Base-by-base conservation (phyloP, 371 early-diverging fungal genomes). In the Circinella umbellata region DNA sequence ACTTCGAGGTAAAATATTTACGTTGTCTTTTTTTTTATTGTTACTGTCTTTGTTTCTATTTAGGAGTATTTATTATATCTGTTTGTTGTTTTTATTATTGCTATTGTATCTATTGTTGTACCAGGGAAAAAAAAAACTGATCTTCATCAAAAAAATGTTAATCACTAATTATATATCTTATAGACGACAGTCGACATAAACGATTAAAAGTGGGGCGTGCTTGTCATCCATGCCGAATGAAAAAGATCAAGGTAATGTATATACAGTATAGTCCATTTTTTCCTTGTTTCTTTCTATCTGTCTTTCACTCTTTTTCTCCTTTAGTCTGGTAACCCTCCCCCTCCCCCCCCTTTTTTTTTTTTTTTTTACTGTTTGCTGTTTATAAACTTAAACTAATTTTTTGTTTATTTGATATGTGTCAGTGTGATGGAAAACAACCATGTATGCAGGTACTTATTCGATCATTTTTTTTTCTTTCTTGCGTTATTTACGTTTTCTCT, bases 391-490 rank as follows among this genome's bases (percentile, higher is more conserved):
- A 27, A 27, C 27, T 27, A 27, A 27, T 27, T 42, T 42, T 42
- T 42, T 42, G 3, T 42, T 9, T 59, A 59, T 36, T 11, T 20
- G 6, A 27, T 14, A 46, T 51, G 51, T 6, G 57, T 57, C 49
- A 84, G 85, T 84, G 85, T 48, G 85, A 84, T 67, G 85, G 85
- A 51, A 75, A 77, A 66, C 85, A 82, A 47, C 85, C 85, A 39
- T 84, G 85, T 73, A 84, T 84, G 85, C 85, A 84, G 80, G 85
- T 82, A 79, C 69, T 20, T 20, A 65, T 51, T 15, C 46, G 60
- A 53, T 48, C 4, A 9, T 8, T 57, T 9, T 42, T 39, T 42
- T 15, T 17, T 51, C 51, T 5, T 51, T 4, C 15, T 47, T 47
- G 47, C 15, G 15, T 47, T 11, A 11, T 11, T 47, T 47, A 47